A percentile compares a stretch with the other conserved stretches of the same genome.
These are phyloP conservation scores for Trypanosoma theileri DNA, from an alignment of 208 protist genomes.

Conservation along the genomic window DNA sequence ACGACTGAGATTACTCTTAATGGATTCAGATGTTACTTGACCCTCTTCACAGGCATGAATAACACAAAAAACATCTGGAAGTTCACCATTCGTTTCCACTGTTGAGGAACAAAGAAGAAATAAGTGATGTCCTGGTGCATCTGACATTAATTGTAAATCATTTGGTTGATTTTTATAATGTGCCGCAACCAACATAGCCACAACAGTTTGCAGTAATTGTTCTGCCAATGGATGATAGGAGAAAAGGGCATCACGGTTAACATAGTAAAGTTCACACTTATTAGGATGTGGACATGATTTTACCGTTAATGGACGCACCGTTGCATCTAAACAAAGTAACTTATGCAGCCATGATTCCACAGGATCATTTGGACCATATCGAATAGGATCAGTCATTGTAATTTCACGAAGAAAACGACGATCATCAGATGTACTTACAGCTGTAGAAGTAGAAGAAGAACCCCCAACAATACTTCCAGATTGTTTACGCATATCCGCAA, in stretches of 20 bases:
- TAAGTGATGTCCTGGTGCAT: slow-evolving; percentile 98
- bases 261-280: slow-evolving; percentile 97
- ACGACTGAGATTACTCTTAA: slow-evolving; percentile 82
- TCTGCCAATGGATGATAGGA: slow-evolving; percentile 96
- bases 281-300: slow-evolving; percentile 89
- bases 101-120: slow-evolving; percentile 96
- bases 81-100: slow-evolving; percentile 30
- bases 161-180: slow-evolving; percentile 99
- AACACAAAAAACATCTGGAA: slow-evolving; percentile 98
- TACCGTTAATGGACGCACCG: slow-evolving; percentile 47
- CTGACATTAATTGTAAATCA: slow-evolving; percentile 98
- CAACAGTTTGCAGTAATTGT: slow-evolving; percentile 95
- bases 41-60: slow-evolving; percentile 98
- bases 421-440: slow-evolving; percentile 2
- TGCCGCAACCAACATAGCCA: slow-evolving; percentile 94
- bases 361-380: slow-evolving; percentile 95
- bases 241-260: slow-evolving; percentile 99
- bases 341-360: slow-evolving; percentile 98
- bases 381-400: slow-evolving; percentile 96
- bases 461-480: slow-evolving; percentile 3
- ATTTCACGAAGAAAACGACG: slow-evolving; percentile 93
- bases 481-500: slow-evolving; percentile 96
- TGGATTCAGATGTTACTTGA: slow-evolving; percentile 88
- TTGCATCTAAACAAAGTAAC: slow-evolving; percentile 98
- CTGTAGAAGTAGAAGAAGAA: slow-evolving; percentile 10